phyloP scores from a whole-genome alignment of 2,329 filamentous ascomycete genomes.

The Dactylellina cionopaga region DNA sequence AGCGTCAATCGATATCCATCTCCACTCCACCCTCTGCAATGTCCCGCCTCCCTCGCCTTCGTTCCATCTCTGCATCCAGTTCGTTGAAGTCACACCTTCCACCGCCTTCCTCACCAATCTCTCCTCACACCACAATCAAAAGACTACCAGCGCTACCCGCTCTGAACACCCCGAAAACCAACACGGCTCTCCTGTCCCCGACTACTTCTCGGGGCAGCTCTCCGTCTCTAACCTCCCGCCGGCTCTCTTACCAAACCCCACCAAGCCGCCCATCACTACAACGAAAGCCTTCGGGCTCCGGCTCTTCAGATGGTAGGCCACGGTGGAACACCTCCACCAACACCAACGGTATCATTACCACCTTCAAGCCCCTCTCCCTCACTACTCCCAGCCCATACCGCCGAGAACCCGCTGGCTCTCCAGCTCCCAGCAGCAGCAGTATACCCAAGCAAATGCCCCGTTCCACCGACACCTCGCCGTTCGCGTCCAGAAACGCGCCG shows the following conservation, averaged over 20 bases:
- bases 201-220: conserved; percentile 43
- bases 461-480: conserved; percentile 23
- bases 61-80: conserved; percentile 62
- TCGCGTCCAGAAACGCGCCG: conserved; percentile 11
- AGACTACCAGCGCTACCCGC: conserved; percentile 50
- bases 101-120: conserved; percentile 10
- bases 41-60: conserved; percentile 37
- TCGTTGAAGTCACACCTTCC: conserved; percentile 61
- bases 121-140: conserved; percentile 19
- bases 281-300: conserved; percentile 61
- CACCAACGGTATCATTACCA: conserved; percentile 74
- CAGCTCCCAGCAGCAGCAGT: neutral
- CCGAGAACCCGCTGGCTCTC: conserved; percentile 9
- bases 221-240: conserved; percentile 29
- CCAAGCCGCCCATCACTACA: conserved; percentile 56
- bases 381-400: conserved; percentile 66
- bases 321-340: conserved; percentile 78
- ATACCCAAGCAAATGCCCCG: conserved; percentile 32
- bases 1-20: conserved; percentile 35
- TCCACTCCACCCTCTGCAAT: conserved; percentile 4
- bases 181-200: conserved; percentile 30
- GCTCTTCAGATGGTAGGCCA: conserved; percentile 68
- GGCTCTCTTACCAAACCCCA: conserved; percentile 43
- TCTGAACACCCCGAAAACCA: conserved; percentile 48
- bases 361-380: conserved; percentile 71